phyloP scores from a whole-genome alignment of 371 early-diverging fungal genomes.

The Funneliformis caledonium region DNA sequence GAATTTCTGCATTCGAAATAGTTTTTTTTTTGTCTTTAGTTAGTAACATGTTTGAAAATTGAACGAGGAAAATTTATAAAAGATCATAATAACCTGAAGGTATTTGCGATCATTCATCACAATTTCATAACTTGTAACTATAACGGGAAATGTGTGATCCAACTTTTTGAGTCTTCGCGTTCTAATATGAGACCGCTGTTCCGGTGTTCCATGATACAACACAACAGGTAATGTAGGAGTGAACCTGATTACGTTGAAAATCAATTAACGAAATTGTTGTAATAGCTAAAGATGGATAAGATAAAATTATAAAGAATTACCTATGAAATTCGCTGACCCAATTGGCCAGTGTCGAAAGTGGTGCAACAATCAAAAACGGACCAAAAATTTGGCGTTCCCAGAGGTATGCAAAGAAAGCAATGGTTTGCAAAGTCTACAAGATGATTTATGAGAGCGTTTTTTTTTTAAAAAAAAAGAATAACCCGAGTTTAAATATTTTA shows the following conservation, averaged over 20 bases:
- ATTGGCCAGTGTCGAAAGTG: slow-evolving; percentile 95
- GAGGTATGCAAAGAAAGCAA: slow-evolving; percentile 87
- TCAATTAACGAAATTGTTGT: not conserved
- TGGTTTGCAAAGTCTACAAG: slow-evolving; percentile 92
- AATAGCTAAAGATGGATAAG: not conserved
- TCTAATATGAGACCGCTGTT: slow-evolving; percentile 78
- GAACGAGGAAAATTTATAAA: not conserved
- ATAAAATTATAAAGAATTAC: slow-evolving; percentile 47
- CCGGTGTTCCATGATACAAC: slow-evolving; percentile 88
- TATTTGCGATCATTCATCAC: slow-evolving; percentile 81
- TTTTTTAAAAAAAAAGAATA: not conserved
- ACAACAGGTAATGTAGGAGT: slow-evolving; percentile 88
- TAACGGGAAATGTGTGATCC: slow-evolving; percentile 71
- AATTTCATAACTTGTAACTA: slow-evolving; percentile 94
- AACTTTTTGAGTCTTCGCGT: slow-evolving; percentile 68
- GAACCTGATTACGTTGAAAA: slow-evolving; percentile 56
- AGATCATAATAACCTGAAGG: slow-evolving; percentile 52
- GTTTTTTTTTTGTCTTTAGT: not conserved
- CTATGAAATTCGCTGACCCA: slow-evolving; percentile 96
- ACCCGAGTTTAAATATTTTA: not conserved
- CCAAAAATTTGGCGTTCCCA: slow-evolving; percentile 86
- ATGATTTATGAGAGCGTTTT: not conserved
- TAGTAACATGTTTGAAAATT: not conserved
- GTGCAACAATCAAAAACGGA: slow-evolving; percentile 95
- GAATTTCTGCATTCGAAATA: slow-evolving; percentile 46